phyloP scores from a whole-genome alignment of 208 protist genomes.

The Blastocrithidia nonstop region DNA sequence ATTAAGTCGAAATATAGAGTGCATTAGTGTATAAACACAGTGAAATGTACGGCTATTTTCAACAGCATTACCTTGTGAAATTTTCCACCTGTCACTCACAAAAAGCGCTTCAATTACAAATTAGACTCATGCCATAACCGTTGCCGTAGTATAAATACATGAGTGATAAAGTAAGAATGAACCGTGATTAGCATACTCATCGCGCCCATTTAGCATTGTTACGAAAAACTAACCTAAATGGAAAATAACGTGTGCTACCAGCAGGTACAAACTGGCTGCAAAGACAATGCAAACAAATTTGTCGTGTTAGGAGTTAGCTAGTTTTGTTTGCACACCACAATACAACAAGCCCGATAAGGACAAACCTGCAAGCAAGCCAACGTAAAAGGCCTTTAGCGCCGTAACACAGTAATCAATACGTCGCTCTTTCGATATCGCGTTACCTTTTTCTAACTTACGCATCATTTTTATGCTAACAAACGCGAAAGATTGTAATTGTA shows the following conservation, averaged over 20 bases:
- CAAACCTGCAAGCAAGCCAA: constrained; percentile 13
- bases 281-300: no score
- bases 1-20: constrained; percentile 23
- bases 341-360: no score
- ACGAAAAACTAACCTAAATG: constrained; percentile 76
- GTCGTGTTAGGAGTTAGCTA: no score
- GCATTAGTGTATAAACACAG: neutral
- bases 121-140: constrained; percentile 21
- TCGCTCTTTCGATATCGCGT: no score
- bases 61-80: constrained; percentile 3
- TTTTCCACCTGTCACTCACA: constrained; percentile 45
- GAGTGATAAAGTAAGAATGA: constrained; percentile 83
- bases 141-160: constrained; percentile 35
- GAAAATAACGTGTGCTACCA: constrained; percentile 44
- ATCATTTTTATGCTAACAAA: constrained; percentile 2
- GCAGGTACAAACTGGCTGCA: constrained; percentile 26
- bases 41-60: neutral
- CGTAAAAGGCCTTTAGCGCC: constrained; percentile 8
- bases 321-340: no score
- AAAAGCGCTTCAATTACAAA: constrained; percentile 52
- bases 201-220: constrained; percentile 16
- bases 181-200: constrained; percentile 49
- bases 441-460: no score
- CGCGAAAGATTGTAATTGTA: neutral
- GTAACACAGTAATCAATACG: constrained; percentile 21